Conservation (phyloP, 139 green algal genomes). For the Closterium sp. region DNA sequence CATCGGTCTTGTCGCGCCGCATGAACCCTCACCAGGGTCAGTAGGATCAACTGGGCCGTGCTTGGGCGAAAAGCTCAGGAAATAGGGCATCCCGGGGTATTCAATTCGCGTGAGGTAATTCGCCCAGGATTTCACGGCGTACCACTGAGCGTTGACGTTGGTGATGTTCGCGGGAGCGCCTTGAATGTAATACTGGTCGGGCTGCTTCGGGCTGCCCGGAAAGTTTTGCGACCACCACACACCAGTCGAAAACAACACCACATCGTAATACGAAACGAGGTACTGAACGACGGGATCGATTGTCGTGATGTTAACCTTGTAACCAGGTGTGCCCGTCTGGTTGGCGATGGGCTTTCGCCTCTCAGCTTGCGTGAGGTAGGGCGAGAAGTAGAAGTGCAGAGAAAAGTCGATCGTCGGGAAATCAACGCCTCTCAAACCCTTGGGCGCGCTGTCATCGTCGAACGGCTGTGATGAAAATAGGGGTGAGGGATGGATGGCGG, state of each 20-base stretch:
- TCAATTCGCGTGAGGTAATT: background rate
- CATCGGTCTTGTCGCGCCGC: background rate
- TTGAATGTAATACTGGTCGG: background rate
- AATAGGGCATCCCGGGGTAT: background rate
- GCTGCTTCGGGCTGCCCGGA: background rate
- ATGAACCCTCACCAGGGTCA: background rate
- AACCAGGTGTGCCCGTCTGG: background rate
- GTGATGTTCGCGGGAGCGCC: background rate
- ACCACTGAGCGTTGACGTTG: background rate
- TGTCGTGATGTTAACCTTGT: background rate
- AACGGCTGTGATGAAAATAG: background rate
- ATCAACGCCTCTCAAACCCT: background rate
- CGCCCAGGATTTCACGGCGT: background rate
- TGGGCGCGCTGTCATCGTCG: background rate
- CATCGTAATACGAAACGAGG: background rate
- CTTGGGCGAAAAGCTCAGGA: background rate
- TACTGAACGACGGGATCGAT: background rate
- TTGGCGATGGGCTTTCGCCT: background rate
- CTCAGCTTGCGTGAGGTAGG: background rate
- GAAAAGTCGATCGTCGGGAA: background rate
- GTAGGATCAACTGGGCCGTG: background rate
- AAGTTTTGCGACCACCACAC: background rate
- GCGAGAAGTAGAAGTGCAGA: background rate
- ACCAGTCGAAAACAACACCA: background rate
- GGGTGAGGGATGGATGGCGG: too few species aligned